Evolutionary conservation across 345 rosid species (phyloP).

Genomic region (Sonneratia caseolaris): DNA sequence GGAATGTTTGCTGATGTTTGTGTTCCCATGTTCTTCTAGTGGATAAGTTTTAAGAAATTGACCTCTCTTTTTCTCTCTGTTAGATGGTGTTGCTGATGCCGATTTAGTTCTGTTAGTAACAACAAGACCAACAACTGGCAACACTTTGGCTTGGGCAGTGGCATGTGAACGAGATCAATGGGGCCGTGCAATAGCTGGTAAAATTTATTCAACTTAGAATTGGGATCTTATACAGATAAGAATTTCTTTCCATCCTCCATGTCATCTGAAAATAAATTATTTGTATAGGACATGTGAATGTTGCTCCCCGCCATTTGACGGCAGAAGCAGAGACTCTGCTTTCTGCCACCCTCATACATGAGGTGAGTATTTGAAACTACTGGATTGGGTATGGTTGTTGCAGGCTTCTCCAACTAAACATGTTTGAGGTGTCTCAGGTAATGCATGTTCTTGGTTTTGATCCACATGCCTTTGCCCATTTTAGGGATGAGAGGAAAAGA

Average conservation of each 20-base stretch:
- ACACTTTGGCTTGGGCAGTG: conserved; percentile 99
- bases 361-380: conserved; percentile 33
- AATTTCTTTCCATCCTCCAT: background rate
- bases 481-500: conserved; percentile 95
- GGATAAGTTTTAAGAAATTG: background rate
- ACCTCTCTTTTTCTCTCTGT: conserved; percentile 8
- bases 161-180: conserved; percentile 99
- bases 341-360: conserved; percentile 96
- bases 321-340: conserved; percentile 95
- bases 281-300: conserved; percentile 90
- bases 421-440: conserved; percentile 40
- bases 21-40: background rate
- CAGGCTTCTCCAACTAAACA: conserved; percentile 1
- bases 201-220: background rate
- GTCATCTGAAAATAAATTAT: conserved; percentile 8
- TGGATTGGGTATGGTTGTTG: conserved; percentile 8
- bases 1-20: background rate
- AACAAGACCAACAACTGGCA: conserved; percentile 98
- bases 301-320: conserved; percentile 97
- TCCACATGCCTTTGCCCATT: conserved; percentile 98
- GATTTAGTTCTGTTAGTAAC: conserved; percentile 96
- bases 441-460: conserved; percentile 99
- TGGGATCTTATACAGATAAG: background rate
- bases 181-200: conserved; percentile 99
- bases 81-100: conserved; percentile 83